Base-by-base conservation (phyloP, 208 protist species). In the Acanthamoeba culbertsoni region DNA sequence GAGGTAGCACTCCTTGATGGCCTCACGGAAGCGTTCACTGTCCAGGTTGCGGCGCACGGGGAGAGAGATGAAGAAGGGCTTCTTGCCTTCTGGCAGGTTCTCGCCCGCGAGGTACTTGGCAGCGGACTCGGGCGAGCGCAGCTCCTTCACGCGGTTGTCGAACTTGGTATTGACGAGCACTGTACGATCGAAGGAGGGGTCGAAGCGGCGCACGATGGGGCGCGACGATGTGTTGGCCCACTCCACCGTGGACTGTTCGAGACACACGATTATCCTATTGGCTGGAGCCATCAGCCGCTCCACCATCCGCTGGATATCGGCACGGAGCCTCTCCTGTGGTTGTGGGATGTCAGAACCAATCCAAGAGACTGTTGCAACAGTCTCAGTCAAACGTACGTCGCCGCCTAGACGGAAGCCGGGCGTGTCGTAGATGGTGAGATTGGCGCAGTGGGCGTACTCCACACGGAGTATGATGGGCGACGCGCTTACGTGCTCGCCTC, bases 211-310 rank as follows among this genome's bases (percentile, higher is more conserved):
- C 42, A 96, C 94, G 5, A 97, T 86, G 16, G 95, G 96, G 35
- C 96, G 59, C 0, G 93, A 95, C 18, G 94, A 92, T 37, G 95
- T 95, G 63, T 97, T 97, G 12, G 92, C 94, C 94, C 94, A 96
- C 73, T 97, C 96, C 2, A 97, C 96, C 53, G 95, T 97, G 5
- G 94, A 96, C 53, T 97, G 96, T 48, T 97, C 95, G 0, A 97
- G 42, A 63, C 94, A 96, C 53, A 97, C 84, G 73, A 97, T 96
- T 18, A 97, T 95, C 33, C 95, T 23, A 46, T 97, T 79, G 57
- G 92, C 77, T n/a, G 94, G 95, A 59, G 77, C 62, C 23, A 97
- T 95, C 1, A 96, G 45, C n/a, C 90, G 62, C 42, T 91, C 65
- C 37, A 95, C 71, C 71, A 84, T 84, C 26, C 63, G 28, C 35